Percentiles rank a stretch among this genome's conserved stretches.
Evolutionary conservation across 306 rosid genomes (phyloP).

Genomic region (Vigna nakashimae): DNA sequence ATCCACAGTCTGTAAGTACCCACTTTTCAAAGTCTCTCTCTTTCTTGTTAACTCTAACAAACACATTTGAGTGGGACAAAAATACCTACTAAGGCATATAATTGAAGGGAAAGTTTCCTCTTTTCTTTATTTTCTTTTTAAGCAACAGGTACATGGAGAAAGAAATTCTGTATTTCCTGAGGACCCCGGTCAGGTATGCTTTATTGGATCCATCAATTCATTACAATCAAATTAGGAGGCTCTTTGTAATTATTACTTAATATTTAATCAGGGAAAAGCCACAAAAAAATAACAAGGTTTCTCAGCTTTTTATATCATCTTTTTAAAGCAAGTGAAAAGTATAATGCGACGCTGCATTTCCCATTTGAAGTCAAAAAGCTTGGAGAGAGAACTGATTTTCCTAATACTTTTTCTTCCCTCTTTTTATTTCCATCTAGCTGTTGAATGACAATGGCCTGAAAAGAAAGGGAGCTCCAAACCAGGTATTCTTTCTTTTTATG

Average conservation of each 20-base stretch:
- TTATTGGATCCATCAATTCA: conserved; percentile 51
- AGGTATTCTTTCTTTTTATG: conserved; percentile 49
- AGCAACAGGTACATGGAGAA: conserved; percentile 53
- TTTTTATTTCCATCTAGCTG: conserved; percentile 49
- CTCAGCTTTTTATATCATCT: conserved; percentile 48
- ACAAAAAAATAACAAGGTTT: conserved; percentile 40
- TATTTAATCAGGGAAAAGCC: conserved; percentile 21
- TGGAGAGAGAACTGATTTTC: conserved; percentile 32
- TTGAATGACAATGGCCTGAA: conserved; percentile 60
- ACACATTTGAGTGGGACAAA: conserved; percentile 34
- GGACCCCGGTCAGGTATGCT: conserved; percentile 63
- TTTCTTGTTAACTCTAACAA: neutral
- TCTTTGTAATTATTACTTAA: conserved; percentile 38
- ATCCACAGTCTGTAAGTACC: conserved; percentile 65
- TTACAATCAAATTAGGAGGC: conserved; percentile 42
- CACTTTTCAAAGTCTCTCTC: conserved; percentile 52
- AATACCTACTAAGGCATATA: conserved; percentile 27
- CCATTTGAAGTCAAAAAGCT: conserved; percentile 54
- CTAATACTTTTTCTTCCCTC: conserved; percentile 12
- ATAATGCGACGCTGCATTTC: conserved; percentile 42
- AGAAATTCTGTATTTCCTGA: conserved; percentile 59
- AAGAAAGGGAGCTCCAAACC: conserved; percentile 59
- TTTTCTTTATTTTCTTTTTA: conserved; percentile 11
- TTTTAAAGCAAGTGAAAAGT: conserved; percentile 46
- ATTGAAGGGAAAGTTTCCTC: conserved; percentile 38